Evolutionary conservation across 2,329 filamentous ascomycete genomes (phyloP).

Genomic region (Hansfordia pulvinata): DNA sequence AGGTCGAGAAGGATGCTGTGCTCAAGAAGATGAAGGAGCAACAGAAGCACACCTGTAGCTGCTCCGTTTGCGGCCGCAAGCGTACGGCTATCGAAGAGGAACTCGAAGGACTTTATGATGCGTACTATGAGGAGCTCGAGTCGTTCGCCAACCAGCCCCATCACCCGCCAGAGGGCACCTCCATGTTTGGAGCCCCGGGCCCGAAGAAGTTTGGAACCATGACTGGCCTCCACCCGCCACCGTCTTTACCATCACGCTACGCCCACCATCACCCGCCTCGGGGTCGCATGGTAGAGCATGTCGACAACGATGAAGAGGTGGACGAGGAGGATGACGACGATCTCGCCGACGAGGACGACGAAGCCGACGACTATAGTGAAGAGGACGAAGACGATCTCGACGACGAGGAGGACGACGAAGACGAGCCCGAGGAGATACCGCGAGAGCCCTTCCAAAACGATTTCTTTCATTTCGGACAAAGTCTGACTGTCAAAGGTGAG

Average conservation of each 20-base stretch:
- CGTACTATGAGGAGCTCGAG: constrained; percentile 95
- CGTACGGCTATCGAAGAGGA: constrained; percentile 96
- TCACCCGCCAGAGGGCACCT: constrained; percentile 56
- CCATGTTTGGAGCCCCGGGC: constrained; percentile 53
- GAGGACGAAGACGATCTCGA: constrained; percentile 27
- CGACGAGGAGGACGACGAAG: constrained; percentile 33
- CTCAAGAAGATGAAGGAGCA: constrained; percentile 99
- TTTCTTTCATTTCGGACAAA: constrained; percentile 96
- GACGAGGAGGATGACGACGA: constrained; percentile 42
- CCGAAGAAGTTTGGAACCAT: constrained; percentile 48
- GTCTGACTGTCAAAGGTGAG: constrained; percentile 80
- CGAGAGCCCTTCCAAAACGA: constrained; percentile 61
- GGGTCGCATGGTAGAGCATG: constrained; percentile 58
- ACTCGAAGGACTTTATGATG: constrained; percentile 92
- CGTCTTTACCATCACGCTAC: constrained; percentile 43
- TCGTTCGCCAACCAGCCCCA: constrained; percentile 74
- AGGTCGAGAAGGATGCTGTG: constrained; percentile 97
- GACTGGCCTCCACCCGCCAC: constrained; percentile 39
- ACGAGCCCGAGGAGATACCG: constrained; percentile 36
- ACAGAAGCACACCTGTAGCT: constrained; percentile 97
- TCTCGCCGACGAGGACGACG: constrained; percentile 25
- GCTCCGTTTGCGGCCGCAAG: constrained; percentile 92
- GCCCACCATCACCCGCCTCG: constrained; percentile 57
- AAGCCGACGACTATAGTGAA: constrained; percentile 32
- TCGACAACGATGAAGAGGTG: constrained; percentile 41